Evolutionary conservation across 768 basidiomycete genomes (phyloP).

Genomic region (Pleurotus sapidus): DNA sequence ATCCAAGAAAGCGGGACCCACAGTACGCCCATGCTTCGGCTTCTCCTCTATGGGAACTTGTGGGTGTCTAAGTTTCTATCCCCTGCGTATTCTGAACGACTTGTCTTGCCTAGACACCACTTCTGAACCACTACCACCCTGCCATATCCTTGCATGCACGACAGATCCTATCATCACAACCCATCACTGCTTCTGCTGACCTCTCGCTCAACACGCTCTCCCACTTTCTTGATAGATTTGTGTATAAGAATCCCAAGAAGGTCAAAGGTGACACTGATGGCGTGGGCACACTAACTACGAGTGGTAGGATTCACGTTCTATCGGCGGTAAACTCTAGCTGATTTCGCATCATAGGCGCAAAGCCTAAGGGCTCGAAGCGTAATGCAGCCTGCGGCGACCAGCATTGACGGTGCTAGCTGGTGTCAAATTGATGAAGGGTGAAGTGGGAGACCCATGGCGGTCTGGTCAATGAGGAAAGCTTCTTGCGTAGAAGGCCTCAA

Average conservation of each 20-base stretch:
- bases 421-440: slow-evolving; percentile 69
- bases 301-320: slow-evolving; percentile 4
- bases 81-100: background rate
- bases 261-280: slow-evolving; percentile 28
- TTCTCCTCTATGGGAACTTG: slow-evolving; percentile 88
- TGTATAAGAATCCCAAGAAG: slow-evolving; percentile 95
- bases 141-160: slow-evolving; percentile 82
- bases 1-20: slow-evolving; percentile 88
- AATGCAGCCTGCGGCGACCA: slow-evolving; percentile 90
- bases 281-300: background rate
- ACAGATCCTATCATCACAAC: slow-evolving; percentile 71
- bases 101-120: slow-evolving; percentile 53
- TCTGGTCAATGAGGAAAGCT: slow-evolving; percentile 71
- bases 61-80: slow-evolving; percentile 32
- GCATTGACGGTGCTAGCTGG: slow-evolving; percentile 52
- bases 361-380: slow-evolving; percentile 77
- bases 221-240: slow-evolving; percentile 95
- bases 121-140: slow-evolving; percentile 88
- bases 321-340: background rate
- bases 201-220: slow-evolving; percentile 91
- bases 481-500: slow-evolving; percentile 63
- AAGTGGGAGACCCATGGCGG: slow-evolving; percentile 39
- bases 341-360: slow-evolving; percentile 15
- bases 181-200: slow-evolving; percentile 68
- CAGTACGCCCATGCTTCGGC: slow-evolving; percentile 78